A percentile compares a stretch with the other conserved stretches of the same genome.
Conservation (phyloP, 2,329 filamentous ascomycete species). For the Chaetomium strumarium region DNA sequence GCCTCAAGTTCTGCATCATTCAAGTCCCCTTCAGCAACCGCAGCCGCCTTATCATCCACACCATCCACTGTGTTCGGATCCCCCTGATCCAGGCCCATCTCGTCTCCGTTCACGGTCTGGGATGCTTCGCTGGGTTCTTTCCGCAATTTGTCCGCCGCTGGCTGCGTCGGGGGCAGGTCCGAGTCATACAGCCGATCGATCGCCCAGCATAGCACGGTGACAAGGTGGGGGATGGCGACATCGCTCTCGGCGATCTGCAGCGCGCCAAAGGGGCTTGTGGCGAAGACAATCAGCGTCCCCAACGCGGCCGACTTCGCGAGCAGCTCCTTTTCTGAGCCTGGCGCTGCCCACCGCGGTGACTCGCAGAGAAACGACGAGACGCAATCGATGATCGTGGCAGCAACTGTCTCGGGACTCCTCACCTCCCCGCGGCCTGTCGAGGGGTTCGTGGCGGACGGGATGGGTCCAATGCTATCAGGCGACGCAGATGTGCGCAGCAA, state of each 20-base stretch:
- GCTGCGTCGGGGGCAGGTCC: conserved; percentile 27
- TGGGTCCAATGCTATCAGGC: conserved; percentile 59
- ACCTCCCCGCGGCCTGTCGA: conserved; percentile 5
- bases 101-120: not conserved
- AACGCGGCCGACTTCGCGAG: conserved; percentile 43
- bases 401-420: conserved; percentile 24
- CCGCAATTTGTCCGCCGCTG: not conserved
- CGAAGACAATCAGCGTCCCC: conserved; percentile 54
- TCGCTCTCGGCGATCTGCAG: conserved; percentile 62
- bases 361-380: conserved; percentile 59
- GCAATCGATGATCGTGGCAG: conserved; percentile 50
- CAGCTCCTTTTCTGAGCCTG: conserved; percentile 30
- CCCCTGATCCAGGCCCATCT: conserved; percentile 8
- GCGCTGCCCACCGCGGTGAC: conserved; percentile 38
- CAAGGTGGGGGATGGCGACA: conserved; percentile 65
- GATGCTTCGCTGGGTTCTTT: not conserved
- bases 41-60: not conserved
- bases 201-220: conserved; percentile 57
- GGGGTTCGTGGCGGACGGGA: conserved; percentile 39
- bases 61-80: not conserved
- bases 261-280: conserved; percentile 56
- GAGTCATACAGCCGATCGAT: conserved; percentile 69
- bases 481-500: conserved; percentile 63
- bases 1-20: conserved; percentile 12
- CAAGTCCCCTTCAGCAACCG: conserved; percentile 13